Evolutionary conservation across 2,329 filamentous ascomycete genomes (phyloP).

Genomic region (Colletotrichum liriopes): DNA sequence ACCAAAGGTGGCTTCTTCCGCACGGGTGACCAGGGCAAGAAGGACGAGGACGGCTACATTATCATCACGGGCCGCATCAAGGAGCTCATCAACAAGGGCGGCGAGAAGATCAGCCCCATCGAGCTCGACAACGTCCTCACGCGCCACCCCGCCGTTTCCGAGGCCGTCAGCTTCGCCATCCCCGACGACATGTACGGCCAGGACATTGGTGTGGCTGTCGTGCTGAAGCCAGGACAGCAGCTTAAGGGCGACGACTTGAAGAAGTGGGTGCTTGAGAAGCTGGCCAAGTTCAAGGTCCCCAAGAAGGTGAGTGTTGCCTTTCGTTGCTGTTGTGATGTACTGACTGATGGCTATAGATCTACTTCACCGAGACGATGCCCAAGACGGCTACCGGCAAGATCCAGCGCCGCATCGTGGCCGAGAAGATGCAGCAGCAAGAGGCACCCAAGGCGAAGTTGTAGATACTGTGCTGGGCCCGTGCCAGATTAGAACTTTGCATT

Average conservation of each 20-base stretch:
- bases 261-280: conserved; percentile 76
- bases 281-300: conserved; percentile 89
- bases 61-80: conserved; percentile 94
- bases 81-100: conserved; percentile 92
- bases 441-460: conserved; percentile 69
- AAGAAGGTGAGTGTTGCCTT: conserved; percentile 73
- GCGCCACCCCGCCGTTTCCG: conserved; percentile 79
- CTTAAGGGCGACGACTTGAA: conserved; percentile 74
- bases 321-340: not conserved
- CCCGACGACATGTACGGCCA: conserved; percentile 88
- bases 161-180: conserved; percentile 88
- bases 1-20: conserved; percentile 86
- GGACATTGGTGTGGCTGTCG: conserved; percentile 83
- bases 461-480: conserved; percentile 12
- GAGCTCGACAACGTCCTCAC: conserved; percentile 88
- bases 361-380: conserved; percentile 87
- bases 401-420: conserved; percentile 87
- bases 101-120: conserved; percentile 91
- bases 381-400: conserved; percentile 96
- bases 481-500: not conserved
- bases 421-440: conserved; percentile 84
- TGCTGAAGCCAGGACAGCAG: conserved; percentile 76
- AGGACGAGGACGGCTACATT: conserved; percentile 85
- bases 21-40: conserved; percentile 88
- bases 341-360: conserved; percentile 67